Evolutionary conservation across 23 red algal species (phyloP).

Genomic region (Gracilaria caudata): DNA sequence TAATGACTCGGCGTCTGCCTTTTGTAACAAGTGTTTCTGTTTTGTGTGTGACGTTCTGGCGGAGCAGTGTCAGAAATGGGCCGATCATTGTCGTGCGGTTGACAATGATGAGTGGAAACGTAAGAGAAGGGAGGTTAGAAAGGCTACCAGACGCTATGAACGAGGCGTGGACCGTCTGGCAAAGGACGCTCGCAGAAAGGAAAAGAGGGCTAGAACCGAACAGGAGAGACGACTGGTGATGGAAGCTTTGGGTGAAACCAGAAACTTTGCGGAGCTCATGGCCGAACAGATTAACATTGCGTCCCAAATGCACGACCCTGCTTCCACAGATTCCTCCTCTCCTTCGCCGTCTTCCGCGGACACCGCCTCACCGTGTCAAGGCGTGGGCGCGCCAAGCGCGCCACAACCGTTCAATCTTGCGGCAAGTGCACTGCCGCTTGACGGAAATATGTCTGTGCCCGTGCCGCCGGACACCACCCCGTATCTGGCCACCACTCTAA

Average conservation of each 20-base stretch:
- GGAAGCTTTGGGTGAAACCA: not conserved
- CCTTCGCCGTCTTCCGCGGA: not conserved
- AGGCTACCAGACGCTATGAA: conserved; percentile 6
- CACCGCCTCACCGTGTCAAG: not conserved
- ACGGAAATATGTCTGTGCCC: too few species aligned
- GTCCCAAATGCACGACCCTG: not conserved
- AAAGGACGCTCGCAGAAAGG: not conserved
- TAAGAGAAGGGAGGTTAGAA: conserved; percentile 8
- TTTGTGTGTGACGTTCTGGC: conserved; percentile 57
- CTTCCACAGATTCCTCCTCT: not conserved
- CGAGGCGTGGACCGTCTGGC: conserved; percentile 22
- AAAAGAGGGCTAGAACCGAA: not conserved
- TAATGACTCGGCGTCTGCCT: conserved; percentile 5
- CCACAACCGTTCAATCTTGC: too few species aligned
- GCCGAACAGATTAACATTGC: conserved; percentile 3
- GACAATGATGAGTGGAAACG: conserved; percentile 22
- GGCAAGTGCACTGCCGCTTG: too few species aligned
- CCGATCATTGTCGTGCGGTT: conserved; percentile 23
- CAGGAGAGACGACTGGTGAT: not conserved
- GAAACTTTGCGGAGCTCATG: not conserved
- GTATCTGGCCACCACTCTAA: too few species aligned
- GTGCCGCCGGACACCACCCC: too few species aligned
- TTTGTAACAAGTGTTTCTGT: conserved; percentile 54
- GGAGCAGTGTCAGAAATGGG: conserved; percentile 31
- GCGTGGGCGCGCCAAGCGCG: too few species aligned